These are phyloP conservation scores for Pisolithus microcarpus DNA, from an alignment of 768 basidiomycete species.

Conservation along the genomic window DNA sequence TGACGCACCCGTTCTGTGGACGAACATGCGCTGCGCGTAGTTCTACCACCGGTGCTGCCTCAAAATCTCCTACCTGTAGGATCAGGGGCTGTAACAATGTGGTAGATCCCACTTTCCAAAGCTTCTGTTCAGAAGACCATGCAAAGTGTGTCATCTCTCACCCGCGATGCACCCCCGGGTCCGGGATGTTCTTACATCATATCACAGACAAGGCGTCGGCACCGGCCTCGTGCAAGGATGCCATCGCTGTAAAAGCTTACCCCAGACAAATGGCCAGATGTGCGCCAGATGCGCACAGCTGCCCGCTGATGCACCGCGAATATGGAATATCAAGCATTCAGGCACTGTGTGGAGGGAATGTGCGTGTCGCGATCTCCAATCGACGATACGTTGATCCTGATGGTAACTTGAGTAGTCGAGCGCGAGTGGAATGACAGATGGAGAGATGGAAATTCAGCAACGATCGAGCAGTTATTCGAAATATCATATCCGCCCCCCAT, in stretches of 20 bases:
- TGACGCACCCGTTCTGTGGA: conserved; percentile 53
- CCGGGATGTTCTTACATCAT: background rate
- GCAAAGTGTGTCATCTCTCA: conserved; percentile 37
- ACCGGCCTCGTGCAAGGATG: conserved; percentile 44
- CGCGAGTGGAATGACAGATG: conserved; percentile 45
- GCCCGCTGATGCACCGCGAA: conserved; percentile 33
- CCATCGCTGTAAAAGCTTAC: conserved; percentile 40
- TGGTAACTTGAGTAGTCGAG: conserved; percentile 40
- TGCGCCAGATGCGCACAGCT: conserved; percentile 48
- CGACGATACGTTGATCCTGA: conserved; percentile 13
- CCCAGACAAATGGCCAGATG: conserved; percentile 37
- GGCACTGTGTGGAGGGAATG: conserved; percentile 46
- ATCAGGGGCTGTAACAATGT: conserved; percentile 47
- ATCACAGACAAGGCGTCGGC: conserved; percentile 44
- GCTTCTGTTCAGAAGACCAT: conserved; percentile 55
- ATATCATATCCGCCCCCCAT: conserved; percentile 29
- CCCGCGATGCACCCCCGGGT: conserved; percentile 3
- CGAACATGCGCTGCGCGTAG: conserved; percentile 48
- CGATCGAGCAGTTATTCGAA: conserved; percentile 52
- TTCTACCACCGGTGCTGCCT: conserved; percentile 24
- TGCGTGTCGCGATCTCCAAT: conserved; percentile 26
- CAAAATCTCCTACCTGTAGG: conserved; percentile 35
- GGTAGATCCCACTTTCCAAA: conserved; percentile 41
- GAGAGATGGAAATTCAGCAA: conserved; percentile 26
- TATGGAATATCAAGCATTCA: conserved; percentile 43